A percentile compares a stretch with the other conserved stretches of the same genome.
Conservation (phyloP, 2,329 filamentous ascomycete species). For the Sclerotinia borealis region DNA sequence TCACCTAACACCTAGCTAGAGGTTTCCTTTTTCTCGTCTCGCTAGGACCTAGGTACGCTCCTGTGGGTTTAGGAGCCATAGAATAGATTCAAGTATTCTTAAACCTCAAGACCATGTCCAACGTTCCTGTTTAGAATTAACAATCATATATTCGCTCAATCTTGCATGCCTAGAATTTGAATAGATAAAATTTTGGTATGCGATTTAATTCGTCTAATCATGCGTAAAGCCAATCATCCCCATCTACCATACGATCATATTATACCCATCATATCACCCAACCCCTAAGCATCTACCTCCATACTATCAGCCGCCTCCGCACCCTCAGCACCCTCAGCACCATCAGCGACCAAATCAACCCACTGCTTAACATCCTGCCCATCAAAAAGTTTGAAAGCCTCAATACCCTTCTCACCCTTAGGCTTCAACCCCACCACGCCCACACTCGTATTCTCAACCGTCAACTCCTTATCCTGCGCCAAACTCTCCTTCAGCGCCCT, state of each 20-base stretch:
- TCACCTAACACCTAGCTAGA: too few relatives aligned
- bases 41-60: too few relatives aligned
- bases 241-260: too few relatives aligned
- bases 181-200: too few relatives aligned
- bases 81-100: too few relatives aligned
- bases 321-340: constrained; percentile 41
- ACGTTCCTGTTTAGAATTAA: too few relatives aligned
- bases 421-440: constrained; percentile 66
- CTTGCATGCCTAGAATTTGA: too few relatives aligned
- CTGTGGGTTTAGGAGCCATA: too few relatives aligned
- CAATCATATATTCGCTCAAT: too few relatives aligned
- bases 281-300: constrained; percentile 38
- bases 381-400: constrained; percentile 87
- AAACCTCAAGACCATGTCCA: too few relatives aligned
- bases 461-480: constrained; percentile 95
- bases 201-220: too few relatives aligned
- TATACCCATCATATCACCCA: background rate
- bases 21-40: too few relatives aligned
- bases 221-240: constrained; percentile 17
- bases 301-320: constrained; percentile 35
- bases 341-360: constrained; percentile 66
- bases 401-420: constrained; percentile 49
- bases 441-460: constrained; percentile 92
- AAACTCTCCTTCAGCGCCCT: constrained; percentile 90
- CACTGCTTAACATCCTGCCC: constrained; percentile 80